Percentiles rank a stretch among this genome's conserved stretches.
Conservation (phyloP, 345 rosid genomes). For the Trapa incisa region DNA sequence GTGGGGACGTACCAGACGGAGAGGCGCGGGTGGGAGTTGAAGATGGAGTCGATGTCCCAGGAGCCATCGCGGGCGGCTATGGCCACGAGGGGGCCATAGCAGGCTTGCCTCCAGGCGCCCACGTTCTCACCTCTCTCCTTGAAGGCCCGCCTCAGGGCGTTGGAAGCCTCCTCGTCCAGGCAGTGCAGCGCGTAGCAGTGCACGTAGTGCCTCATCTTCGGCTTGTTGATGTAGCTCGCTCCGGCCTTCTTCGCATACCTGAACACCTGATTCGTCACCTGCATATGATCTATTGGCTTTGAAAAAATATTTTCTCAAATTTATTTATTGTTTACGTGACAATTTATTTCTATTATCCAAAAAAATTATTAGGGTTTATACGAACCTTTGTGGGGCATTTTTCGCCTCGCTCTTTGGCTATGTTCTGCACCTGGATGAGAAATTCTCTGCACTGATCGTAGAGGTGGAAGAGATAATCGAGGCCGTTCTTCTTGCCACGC, state of each 20-base stretch:
- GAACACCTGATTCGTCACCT: constrained; percentile 98
- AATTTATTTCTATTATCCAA: too few species aligned
- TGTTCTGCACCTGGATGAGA: constrained; percentile 78
- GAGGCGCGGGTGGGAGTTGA: constrained; percentile 84
- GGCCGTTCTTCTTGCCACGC: constrained; percentile 98
- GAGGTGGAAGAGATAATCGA: constrained; percentile 93
- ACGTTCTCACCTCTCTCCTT: constrained; percentile 95
- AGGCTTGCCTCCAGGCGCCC: constrained; percentile 97
- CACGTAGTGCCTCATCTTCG: constrained; percentile 96
- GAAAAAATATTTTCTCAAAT: too few species aligned
- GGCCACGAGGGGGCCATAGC: constrained; percentile 80
- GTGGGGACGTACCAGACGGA: constrained; percentile 93
- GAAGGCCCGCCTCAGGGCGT: constrained; percentile 57
- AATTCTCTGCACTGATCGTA: constrained; percentile 97
- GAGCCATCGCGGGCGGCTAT: constrained; percentile 64
- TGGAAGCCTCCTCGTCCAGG: constrained; percentile 76
- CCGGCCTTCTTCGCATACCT: constrained; percentile 89
- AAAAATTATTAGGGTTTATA: background rate
- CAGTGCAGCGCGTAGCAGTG: constrained; percentile 96
- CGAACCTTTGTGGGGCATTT: constrained; percentile 95
- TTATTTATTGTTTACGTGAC: too few species aligned
- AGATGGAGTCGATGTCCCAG: constrained; percentile 92
- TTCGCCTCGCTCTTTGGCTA: constrained; percentile 90
- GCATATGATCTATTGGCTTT: background rate
- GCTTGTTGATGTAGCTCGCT: constrained; percentile 95